Conservation (phyloP, 2,329 filamentous ascomycete genomes). For the Lasiodiplodia gonubiensis region DNA sequence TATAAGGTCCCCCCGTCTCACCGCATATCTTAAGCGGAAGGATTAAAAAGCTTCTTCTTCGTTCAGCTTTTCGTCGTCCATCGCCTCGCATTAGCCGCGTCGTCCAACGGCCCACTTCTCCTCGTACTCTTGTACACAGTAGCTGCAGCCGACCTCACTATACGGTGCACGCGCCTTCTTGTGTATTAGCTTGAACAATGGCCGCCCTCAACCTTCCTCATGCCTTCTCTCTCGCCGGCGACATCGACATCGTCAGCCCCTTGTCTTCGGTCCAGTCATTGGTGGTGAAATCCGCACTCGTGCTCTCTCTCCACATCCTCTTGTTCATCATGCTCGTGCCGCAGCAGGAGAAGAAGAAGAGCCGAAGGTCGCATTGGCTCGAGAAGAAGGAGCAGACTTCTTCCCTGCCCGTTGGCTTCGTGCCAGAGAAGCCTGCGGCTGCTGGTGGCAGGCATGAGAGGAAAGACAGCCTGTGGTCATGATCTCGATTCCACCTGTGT, state of each 20-base stretch:
- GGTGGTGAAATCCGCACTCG: conserved; percentile 6
- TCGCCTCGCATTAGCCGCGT: background rate
- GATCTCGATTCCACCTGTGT: background rate
- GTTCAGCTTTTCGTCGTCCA: background rate
- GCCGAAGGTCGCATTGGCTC: background rate
- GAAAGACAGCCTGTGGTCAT: conserved; percentile 14
- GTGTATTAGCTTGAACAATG: background rate
- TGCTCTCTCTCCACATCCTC: conserved; percentile 19
- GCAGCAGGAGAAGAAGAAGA: conserved; percentile 16
- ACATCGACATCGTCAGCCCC: conserved; percentile 11
- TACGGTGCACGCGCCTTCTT: background rate
- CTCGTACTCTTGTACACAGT: background rate
- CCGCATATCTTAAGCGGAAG: background rate
- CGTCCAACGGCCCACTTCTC: background rate
- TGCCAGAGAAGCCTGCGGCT: background rate
- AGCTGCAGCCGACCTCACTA: background rate
- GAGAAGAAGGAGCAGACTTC: conserved; percentile 2
- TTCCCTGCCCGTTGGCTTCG: background rate
- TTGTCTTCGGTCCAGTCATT: conserved; percentile 15
- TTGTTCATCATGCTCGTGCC: conserved; percentile 21
- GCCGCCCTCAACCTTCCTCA: background rate
- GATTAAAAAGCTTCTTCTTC: background rate
- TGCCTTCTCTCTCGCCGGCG: conserved; percentile 4
- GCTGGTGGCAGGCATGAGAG: conserved; percentile 14
- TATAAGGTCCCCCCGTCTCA: background rate